A percentile compares a stretch with the other conserved stretches of the same genome.
Conservation (phyloP, 2,329 filamentous ascomycete genomes). For the Diaporthe ampelina region DNA sequence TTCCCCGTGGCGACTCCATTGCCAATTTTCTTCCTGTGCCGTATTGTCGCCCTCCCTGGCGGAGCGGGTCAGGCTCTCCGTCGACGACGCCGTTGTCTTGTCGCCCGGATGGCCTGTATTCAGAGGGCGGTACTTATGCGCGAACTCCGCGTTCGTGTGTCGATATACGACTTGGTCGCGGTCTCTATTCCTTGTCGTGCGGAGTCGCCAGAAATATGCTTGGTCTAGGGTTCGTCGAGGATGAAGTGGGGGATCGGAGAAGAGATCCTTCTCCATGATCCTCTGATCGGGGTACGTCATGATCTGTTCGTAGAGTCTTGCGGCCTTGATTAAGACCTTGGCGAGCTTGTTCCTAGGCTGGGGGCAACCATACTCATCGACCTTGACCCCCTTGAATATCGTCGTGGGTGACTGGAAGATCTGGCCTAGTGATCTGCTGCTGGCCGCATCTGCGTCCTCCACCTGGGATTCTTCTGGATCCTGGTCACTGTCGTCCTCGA, state of each 20-base stretch:
- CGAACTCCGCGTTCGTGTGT: slow-evolving; percentile 46
- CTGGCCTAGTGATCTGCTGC: not conserved
- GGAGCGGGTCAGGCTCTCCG: slow-evolving; percentile 35
- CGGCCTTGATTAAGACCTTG: slow-evolving; percentile 50
- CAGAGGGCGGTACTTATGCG: slow-evolving; percentile 16
- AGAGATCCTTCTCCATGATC: slow-evolving; percentile 52
- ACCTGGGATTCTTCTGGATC: not conserved
- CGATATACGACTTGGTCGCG: slow-evolving; percentile 59
- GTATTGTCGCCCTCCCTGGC: not conserved
- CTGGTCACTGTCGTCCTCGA: not conserved
- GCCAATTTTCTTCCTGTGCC: slow-evolving; percentile 13
- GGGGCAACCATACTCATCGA: slow-evolving; percentile 14
- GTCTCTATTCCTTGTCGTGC: slow-evolving; percentile 56
- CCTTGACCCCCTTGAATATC: slow-evolving; percentile 10
- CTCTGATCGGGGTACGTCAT: slow-evolving; percentile 52
- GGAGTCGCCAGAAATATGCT: slow-evolving; percentile 57
- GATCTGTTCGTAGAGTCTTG: slow-evolving; percentile 54
- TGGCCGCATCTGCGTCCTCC: not conserved
- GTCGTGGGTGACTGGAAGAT: slow-evolving; percentile 36
- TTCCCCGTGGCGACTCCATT: slow-evolving; percentile 39
- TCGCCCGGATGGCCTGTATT: not conserved
- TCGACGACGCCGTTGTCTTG: slow-evolving; percentile 17
- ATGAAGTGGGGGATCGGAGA: slow-evolving; percentile 54
- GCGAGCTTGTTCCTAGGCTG: slow-evolving; percentile 44
- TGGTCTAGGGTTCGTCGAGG: slow-evolving; percentile 62